Conservation (phyloP, 352 stramenopile species). For the Pythium dissotocum region DNA sequence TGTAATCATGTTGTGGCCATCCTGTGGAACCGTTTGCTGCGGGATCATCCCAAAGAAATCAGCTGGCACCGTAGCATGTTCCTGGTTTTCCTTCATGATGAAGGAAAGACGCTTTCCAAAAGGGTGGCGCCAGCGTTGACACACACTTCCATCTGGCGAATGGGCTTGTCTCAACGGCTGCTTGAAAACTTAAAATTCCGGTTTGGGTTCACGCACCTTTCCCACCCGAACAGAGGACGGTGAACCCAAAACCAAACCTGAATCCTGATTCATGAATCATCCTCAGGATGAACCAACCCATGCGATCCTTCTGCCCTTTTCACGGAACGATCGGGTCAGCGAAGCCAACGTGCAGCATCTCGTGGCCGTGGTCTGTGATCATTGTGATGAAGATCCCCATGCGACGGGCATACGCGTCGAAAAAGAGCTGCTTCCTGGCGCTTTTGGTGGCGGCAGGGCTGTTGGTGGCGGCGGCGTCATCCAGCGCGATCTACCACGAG, state of each 20-base stretch:
- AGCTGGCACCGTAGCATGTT: constrained; percentile 1
- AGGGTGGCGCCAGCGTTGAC: background rate
- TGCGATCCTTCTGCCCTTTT: background rate
- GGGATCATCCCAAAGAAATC: background rate
- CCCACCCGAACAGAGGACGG: background rate
- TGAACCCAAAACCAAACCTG: background rate
- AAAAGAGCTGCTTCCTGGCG: background rate
- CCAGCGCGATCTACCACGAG: background rate
- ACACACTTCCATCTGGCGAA: background rate
- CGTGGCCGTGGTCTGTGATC: background rate
- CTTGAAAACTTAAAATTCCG: background rate
- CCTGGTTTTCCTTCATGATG: background rate
- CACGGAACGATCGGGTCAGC: background rate
- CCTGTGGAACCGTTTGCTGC: background rate
- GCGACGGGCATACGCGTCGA: background rate
- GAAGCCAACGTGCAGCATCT: background rate
- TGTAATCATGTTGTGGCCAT: background rate
- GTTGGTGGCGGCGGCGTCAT: background rate
- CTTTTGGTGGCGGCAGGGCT: background rate
- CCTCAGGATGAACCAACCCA: background rate
- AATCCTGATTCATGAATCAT: constrained; percentile 8
- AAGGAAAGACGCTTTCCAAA: background rate
- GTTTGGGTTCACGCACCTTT: background rate
- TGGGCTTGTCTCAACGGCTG: background rate
- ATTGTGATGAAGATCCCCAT: background rate